Percentiles rank a stretch among this genome's conserved stretches.
Conservation (phyloP, 805 yeast species). For the Candida caryicola region DNA sequence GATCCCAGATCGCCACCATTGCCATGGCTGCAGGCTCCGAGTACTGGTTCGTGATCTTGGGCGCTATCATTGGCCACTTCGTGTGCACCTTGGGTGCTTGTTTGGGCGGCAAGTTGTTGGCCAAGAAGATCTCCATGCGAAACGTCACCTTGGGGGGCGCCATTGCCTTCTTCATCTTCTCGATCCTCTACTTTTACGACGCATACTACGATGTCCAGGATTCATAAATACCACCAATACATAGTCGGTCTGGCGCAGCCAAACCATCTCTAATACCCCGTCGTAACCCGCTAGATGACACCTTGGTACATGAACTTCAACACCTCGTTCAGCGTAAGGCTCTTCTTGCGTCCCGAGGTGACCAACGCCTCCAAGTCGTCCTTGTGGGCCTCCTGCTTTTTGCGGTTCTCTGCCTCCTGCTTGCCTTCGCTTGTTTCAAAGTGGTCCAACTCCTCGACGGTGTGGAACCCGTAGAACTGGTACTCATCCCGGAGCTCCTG, state of each 20-base stretch:
- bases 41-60: conserved; percentile 83
- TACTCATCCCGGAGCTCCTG: conserved; percentile 53
- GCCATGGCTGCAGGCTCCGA: conserved; percentile 98
- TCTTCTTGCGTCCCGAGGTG: conserved; percentile 25
- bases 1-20: conserved; percentile 96
- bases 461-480: conserved; percentile 60
- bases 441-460: conserved; percentile 44
- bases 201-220: conserved; percentile 40
- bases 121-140: conserved; percentile 86
- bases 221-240: conserved; percentile 1
- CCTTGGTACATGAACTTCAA: conserved; percentile 42
- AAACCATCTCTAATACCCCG: neutral
- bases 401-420: conserved; percentile 23
- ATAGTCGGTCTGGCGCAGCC: neutral
- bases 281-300: conserved; percentile 2
- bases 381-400: conserved; percentile 16
- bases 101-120: conserved; percentile 85
- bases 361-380: conserved; percentile 25
- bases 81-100: conserved; percentile 90
- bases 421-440: conserved; percentile 33
- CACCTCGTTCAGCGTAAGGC: conserved; percentile 34
- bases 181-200: conserved; percentile 74
- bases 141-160: conserved; percentile 92
- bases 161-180: conserved; percentile 76
- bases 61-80: conserved; percentile 88